Conservation (phyloP, 495 filamentous ascomycete species). For the Hypoxylon trugodes region DNA sequence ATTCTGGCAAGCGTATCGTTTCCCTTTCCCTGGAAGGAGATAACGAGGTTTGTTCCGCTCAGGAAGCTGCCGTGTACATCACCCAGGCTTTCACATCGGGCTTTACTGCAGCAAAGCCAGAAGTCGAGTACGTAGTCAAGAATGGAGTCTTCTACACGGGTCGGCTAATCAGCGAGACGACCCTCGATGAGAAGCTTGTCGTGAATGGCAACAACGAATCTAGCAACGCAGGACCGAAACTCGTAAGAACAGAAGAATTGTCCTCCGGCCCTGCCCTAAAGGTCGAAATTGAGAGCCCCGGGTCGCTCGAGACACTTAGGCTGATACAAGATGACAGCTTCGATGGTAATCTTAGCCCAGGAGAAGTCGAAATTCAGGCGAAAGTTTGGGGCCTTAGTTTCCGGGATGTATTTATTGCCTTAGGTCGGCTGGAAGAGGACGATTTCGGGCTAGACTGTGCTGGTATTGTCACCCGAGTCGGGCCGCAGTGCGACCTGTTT, state of each 20-base stretch:
- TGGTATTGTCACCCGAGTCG: constrained; percentile 45
- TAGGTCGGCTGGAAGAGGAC: constrained; percentile 47
- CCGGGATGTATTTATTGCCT: constrained; percentile 51
- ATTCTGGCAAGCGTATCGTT: constrained; percentile 20
- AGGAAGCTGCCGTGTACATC: constrained; percentile 11
- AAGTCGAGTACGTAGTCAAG: not conserved
- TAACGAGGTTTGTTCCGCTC: no score
- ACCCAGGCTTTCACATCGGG: not conserved
- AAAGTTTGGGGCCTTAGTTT: constrained; percentile 43
- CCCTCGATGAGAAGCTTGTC: not conserved
- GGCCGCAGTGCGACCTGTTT: constrained; percentile 1
- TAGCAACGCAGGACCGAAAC: no score
- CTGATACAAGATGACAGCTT: constrained; percentile 32
- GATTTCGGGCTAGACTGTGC: constrained; percentile 49
- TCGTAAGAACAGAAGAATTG: not conserved
- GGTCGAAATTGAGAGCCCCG: constrained; percentile 16
- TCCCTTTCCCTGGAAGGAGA: constrained; percentile 25
- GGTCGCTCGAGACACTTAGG: constrained; percentile 28
- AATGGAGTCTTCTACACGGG: not conserved
- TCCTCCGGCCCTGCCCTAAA: not conserved
- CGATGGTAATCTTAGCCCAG: constrained; percentile 8
- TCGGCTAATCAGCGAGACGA: not conserved
- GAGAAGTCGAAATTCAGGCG: constrained; percentile 44
- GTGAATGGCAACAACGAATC: no score
- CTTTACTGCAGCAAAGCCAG: not conserved